Conservation (phyloP, 345 rosid species). For the Eucalyptus sideroxylon region DNA sequence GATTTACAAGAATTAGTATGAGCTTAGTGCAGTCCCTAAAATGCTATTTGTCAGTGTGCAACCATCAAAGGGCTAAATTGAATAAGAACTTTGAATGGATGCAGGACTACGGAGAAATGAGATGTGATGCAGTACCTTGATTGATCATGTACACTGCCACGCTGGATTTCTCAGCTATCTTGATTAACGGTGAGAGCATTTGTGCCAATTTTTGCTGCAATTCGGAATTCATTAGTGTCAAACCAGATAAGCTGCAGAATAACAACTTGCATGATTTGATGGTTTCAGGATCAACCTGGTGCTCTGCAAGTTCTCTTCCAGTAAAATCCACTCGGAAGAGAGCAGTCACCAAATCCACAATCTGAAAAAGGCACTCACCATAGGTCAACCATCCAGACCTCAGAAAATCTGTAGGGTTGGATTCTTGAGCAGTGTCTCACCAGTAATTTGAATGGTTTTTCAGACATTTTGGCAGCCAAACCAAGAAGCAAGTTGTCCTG, state of each 20-base stretch:
- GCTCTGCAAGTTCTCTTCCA: slow-evolving; percentile 22
- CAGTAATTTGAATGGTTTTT: neutral
- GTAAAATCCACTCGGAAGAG: slow-evolving; percentile 90
- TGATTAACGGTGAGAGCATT: neutral
- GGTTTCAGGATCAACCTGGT: neutral
- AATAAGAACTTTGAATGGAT: neutral
- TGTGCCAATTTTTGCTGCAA: neutral
- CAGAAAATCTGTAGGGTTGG: neutral
- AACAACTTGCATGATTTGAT: neutral
- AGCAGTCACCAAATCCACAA: slow-evolving; percentile 84
- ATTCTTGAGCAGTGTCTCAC: neutral
- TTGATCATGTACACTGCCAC: neutral
- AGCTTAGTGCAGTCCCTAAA: neutral
- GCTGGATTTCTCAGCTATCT: neutral
- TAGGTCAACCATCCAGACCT: neutral
- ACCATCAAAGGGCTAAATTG: neutral
- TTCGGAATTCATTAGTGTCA: neutral
- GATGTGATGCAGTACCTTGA: neutral
- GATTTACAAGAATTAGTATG: neutral
- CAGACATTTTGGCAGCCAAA: neutral
- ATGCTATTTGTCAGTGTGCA: neutral
- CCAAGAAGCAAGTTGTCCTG: neutral
- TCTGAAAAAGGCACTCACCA: slow-evolving; percentile 14
- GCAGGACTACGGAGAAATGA: neutral
- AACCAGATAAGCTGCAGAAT: neutral